Evolutionary conservation across 306 rosid genomes (phyloP), one percentile per base, ranked within the genome.

Genomic region (Begonia masoniana): DNA sequence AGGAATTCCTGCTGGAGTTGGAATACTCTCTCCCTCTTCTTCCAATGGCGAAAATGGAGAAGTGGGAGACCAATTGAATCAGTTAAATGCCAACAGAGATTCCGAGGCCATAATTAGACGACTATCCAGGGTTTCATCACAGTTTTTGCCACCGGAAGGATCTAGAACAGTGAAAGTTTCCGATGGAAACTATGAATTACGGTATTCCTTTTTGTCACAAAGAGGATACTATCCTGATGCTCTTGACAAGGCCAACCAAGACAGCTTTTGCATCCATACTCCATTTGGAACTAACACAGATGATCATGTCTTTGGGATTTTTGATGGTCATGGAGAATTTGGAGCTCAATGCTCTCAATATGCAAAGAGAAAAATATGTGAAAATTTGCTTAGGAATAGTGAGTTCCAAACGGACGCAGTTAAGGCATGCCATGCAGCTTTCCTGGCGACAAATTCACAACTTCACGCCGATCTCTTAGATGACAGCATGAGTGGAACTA

Each of bases 161-260:
- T 92, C 87, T 0, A 62, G 88, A 63, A 64, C 73, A 2, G 83
- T 79, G 3, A 81, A 76, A 26, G 59, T 92, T 13, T 81, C 88
- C 48, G 75, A 88, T 0, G 76, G 53, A 0, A 70, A 76, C 58
- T 92, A 67, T 36, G 93, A 92, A 55, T 63, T 92, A 26, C 68
- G 75, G 3, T 92, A 83, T 55, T 86, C 96, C 1, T 92, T 71
- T 42, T 51, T 92, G 48, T 92, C 99, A 0, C 99, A 92, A 63
- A 67, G 99, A 45, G 99, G 99, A 10, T 92, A 79, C 55, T 92
- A 92, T 68, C 99, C 99, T 3, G 96, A 92, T 68, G 96, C 99
- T 15, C 84, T 92, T 1, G 99, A 92, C 61, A 92, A 92, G 74
- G 96, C 96, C 0, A 92, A 92, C 64, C 99, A 92, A 59, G 99